Percentiles rank a stretch among this genome's conserved stretches.
These are phyloP conservation scores for Ogataea nitratoaversa DNA, from an alignment of 805 yeast species.

Conservation along the genomic window DNA sequence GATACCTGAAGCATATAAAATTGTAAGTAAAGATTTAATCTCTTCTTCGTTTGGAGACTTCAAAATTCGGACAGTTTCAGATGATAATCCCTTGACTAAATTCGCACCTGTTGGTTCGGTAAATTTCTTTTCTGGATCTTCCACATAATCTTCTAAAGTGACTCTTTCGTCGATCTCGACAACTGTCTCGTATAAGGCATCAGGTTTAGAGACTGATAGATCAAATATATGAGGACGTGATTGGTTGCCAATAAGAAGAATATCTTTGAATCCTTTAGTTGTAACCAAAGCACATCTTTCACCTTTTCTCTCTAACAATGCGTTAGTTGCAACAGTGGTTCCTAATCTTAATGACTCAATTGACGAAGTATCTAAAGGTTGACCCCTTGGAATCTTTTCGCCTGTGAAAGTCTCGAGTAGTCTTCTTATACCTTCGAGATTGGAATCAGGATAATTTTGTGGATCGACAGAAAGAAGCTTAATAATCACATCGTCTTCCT, in stretches of 20 bases:
- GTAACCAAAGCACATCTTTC: conserved; percentile 81
- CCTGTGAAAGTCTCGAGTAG: conserved; percentile 60
- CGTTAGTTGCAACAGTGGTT: conserved; percentile 95
- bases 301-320: conserved; percentile 88
- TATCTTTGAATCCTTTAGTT: conserved; percentile 85
- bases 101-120: conserved; percentile 29
- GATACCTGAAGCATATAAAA: conserved; percentile 53
- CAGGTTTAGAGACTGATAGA: conserved; percentile 67
- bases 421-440: conserved; percentile 85
- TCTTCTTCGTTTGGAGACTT: conserved; percentile 44
- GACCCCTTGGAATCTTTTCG: conserved; percentile 51
- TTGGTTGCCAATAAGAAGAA: conserved; percentile 82
- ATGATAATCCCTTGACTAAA: conserved; percentile 55
- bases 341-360: conserved; percentile 82
- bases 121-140: conserved; percentile 49
- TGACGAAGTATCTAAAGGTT: conserved; percentile 54
- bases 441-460: conserved; percentile 82
- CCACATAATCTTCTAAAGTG: conserved; percentile 75
- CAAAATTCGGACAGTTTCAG: conserved; percentile 60
- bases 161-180: conserved; percentile 88
- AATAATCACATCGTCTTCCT: conserved; percentile 58
- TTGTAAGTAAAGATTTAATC: conserved; percentile 38
- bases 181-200: conserved; percentile 67
- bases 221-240: conserved; percentile 89
- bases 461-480: conserved; percentile 89